Percentiles rank a stretch among this genome's conserved stretches.
phyloP scores from a whole-genome alignment of 441 rosid species.

The Aquilaria agallochum region DNA sequence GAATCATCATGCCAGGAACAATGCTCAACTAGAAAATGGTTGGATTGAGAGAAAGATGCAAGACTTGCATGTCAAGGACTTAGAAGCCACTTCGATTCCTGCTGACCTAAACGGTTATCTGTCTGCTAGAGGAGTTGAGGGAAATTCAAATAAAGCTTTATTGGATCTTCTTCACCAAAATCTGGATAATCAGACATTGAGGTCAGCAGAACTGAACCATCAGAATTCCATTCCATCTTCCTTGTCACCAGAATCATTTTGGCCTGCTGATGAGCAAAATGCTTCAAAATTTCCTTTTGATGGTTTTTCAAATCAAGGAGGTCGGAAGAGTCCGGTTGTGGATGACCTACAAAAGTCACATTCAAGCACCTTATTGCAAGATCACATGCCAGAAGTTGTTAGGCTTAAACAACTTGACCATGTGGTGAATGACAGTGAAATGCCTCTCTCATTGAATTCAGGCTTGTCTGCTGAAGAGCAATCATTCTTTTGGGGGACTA shows the following conservation, averaged over 20 bases:
- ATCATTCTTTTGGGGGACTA: conserved; percentile 16
- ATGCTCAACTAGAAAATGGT: conserved; percentile 27
- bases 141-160: conserved; percentile 31
- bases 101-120: conserved; percentile 27
- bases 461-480: conserved; percentile 13
- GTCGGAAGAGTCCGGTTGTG: conserved; percentile 19
- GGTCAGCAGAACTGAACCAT: conserved; percentile 20
- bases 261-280: conserved; percentile 22
- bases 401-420: conserved; percentile 8
- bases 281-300: conserved; percentile 17
- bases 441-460: conserved; percentile 20
- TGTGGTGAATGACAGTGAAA: conserved; percentile 14
- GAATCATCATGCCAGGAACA: conserved; percentile 18
- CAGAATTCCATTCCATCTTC: conserved; percentile 6
- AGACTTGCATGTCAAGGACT: conserved; percentile 20
- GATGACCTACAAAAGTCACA: conserved; percentile 15
- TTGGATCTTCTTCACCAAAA: conserved; percentile 38
- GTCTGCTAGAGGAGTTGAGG: conserved; percentile 30
- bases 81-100: conserved; percentile 13
- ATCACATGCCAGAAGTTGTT: conserved; percentile 14
- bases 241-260: conserved; percentile 13
- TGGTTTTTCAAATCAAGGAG: conserved; percentile 19
- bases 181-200: conserved; percentile 21
- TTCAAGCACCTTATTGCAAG: conserved; percentile 13
- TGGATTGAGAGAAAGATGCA: conserved; percentile 33